Evolutionary conservation across 345 rosid genomes (phyloP).

Genomic region (Rhizophora apiculata): DNA sequence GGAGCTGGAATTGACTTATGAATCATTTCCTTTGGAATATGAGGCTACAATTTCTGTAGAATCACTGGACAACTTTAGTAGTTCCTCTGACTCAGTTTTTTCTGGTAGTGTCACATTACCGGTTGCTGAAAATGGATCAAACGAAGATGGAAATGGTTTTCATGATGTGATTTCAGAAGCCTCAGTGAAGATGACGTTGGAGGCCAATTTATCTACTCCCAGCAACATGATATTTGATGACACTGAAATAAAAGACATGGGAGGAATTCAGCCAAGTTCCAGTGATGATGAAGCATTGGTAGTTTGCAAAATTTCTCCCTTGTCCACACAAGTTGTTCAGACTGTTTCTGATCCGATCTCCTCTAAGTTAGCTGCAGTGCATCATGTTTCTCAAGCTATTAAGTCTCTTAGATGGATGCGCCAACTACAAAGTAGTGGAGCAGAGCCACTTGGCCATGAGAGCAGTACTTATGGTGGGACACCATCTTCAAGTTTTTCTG

Average conservation of each 20-base stretch:
- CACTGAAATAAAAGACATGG: conserved; percentile 24
- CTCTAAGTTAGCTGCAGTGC: conserved; percentile 77
- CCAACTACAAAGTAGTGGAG: conserved; percentile 60
- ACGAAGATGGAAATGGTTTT: conserved; percentile 25
- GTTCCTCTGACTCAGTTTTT: conserved; percentile 35
- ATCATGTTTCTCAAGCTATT: conserved; percentile 96
- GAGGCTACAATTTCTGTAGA: conserved; percentile 57
- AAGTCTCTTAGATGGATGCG: conserved; percentile 93
- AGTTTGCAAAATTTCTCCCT: conserved; percentile 33
- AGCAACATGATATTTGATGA: conserved; percentile 25
- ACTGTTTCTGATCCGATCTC: conserved; percentile 63
- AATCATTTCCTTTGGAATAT: conserved; percentile 51
- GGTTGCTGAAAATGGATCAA: conserved; percentile 30
- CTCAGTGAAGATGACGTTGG: conserved; percentile 40
- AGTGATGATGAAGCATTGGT: conserved; percentile 34
- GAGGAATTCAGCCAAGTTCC: conserved; percentile 22
- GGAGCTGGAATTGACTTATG: conserved; percentile 54
- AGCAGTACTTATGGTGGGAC: conserved; percentile 28
- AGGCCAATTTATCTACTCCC: conserved; percentile 32
- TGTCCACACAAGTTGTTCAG: conserved; percentile 41
- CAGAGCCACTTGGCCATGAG: conserved; percentile 31
- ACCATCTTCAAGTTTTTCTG: conserved; percentile 45
- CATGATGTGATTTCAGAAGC: conserved; percentile 31
- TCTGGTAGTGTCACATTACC: conserved; percentile 30
- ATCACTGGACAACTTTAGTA: conserved; percentile 38